Percentiles rank a stretch among this genome's conserved stretches.
These are phyloP conservation scores for Mrakia frigida DNA, from an alignment of 768 basidiomycete genomes.

Conservation along the genomic window DNA sequence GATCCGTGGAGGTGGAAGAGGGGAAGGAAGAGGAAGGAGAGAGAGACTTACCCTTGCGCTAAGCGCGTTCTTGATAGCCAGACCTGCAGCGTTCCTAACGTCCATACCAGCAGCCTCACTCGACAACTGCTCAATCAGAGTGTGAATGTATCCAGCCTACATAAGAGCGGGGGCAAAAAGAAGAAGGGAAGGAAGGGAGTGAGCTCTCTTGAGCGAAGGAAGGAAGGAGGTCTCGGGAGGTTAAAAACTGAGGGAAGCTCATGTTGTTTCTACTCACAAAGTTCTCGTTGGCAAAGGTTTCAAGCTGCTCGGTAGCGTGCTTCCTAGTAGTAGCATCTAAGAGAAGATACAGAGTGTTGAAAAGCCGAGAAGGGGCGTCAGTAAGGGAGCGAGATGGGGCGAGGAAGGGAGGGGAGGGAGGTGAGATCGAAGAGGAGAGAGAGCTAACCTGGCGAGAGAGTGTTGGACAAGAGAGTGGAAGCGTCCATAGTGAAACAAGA, in stretches of 20 bases:
- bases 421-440: conserved; percentile 31
- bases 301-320: conserved; percentile 83
- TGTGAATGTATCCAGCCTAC: conserved; percentile 86
- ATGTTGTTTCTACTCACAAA: conserved; percentile 57
- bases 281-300: conserved; percentile 77
- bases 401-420: not conserved
- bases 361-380: not conserved
- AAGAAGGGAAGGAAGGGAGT: conserved; percentile 11
- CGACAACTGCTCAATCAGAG: conserved; percentile 76
- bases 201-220: conserved; percentile 32
- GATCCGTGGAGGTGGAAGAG: not conserved
- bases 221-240: not conserved
- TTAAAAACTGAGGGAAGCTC: not conserved
- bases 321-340: conserved; percentile 84
- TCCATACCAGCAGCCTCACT: conserved; percentile 66
- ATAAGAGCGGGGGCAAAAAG: not conserved
- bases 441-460: conserved; percentile 77
- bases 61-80: conserved; percentile 93
- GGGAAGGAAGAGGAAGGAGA: not conserved
- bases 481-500: conserved; percentile 72
- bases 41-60: conserved; percentile 68
- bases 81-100: conserved; percentile 88
- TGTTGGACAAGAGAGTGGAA: conserved; percentile 81
- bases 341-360: not conserved
- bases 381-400: not conserved